These are phyloP conservation scores for Oryza officinalis DNA, from an alignment of 176 grass and related monocot genomes.

Conservation along the genomic window DNA sequence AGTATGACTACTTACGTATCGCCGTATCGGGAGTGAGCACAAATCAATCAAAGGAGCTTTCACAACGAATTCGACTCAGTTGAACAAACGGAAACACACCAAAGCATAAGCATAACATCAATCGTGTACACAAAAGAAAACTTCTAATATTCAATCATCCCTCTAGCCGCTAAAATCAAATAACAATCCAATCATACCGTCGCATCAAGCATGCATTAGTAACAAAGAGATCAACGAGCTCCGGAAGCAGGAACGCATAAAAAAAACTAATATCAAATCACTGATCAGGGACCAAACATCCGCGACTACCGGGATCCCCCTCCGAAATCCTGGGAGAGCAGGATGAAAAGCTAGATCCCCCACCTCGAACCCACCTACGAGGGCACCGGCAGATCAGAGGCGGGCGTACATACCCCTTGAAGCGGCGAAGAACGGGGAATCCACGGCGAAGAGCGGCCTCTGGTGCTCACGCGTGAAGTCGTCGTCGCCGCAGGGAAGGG, in stretches of 20 bases:
- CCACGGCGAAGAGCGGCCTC: constrained; percentile 11
- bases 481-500: constrained; percentile 19
- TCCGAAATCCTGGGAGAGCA: constrained; percentile 25
- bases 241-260: background rate
- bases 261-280: background rate
- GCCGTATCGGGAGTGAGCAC: background rate
- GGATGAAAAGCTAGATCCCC: background rate
- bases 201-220: background rate
- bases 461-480: constrained; percentile 7
- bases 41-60: no score
- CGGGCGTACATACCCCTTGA: constrained; percentile 41
- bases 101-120: background rate
- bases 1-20: background rate
- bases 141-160: background rate
- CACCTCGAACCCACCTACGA: background rate
- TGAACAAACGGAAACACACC: background rate
- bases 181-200: background rate
- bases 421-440: constrained; percentile 37
- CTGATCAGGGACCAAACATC: background rate
- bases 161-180: background rate
- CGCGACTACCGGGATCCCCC: background rate
- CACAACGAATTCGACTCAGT: no score
- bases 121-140: background rate
- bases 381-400: constrained; percentile 21
- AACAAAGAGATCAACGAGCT: background rate